Evolutionary conservation across 345 rosid species (phyloP).

Genomic region (Gossypium longicalyx): DNA sequence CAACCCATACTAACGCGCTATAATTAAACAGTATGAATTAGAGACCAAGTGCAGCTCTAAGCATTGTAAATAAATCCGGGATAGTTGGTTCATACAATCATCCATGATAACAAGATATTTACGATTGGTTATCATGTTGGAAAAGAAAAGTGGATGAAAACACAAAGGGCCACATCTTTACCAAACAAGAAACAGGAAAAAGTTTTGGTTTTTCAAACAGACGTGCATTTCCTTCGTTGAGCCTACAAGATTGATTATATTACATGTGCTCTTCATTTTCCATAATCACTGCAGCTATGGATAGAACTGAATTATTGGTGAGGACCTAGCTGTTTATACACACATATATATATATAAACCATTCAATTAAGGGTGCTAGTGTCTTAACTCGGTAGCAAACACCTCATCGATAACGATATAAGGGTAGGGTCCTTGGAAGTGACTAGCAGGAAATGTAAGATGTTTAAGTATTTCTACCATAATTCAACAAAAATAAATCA

Average conservation of each 20-base stretch:
- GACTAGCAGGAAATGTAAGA: not conserved
- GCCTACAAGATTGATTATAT: constrained; percentile 18
- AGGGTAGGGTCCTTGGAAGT: constrained; percentile 10
- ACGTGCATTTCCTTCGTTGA: constrained; percentile 10
- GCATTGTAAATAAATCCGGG: too few relatives aligned
- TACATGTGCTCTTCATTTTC: constrained; percentile 28
- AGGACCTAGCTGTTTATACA: not conserved
- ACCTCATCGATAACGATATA: not conserved
- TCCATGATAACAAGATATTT: too few relatives aligned
- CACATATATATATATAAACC: not conserved
- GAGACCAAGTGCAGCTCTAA: not conserved
- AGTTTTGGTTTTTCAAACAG: constrained; percentile 1
- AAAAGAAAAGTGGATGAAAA: not conserved
- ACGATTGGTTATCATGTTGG: too few relatives aligned
- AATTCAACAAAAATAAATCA: not conserved
- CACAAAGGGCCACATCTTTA: constrained; percentile 8
- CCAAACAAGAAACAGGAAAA: constrained; percentile 2
- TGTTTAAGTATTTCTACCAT: not conserved
- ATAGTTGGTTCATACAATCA: too few relatives aligned
- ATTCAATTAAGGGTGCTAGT: constrained; percentile 13
- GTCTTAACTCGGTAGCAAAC: constrained; percentile 1
- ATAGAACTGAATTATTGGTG: constrained; percentile 26
- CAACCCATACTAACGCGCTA: not conserved
- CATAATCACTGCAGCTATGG: not conserved
- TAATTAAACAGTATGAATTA: not conserved